These are phyloP conservation scores for Populus hybrid DNA, from an alignment of 441 rosid species.

Conservation along the genomic window DNA sequence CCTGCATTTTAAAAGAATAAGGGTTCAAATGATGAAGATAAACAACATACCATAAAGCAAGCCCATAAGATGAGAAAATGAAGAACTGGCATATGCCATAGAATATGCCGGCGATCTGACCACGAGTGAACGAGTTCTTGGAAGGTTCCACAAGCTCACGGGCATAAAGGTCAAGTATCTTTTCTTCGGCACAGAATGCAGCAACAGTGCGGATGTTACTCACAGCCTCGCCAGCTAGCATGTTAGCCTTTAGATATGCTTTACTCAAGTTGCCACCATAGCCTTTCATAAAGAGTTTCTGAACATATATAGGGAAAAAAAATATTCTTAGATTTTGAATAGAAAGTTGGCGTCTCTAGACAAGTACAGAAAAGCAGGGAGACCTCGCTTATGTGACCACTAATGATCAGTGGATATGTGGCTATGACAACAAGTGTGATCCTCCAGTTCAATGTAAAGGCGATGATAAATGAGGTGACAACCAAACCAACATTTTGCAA, in stretches of 20 bases:
- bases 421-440: conserved; percentile 80
- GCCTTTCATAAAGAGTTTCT: conserved; percentile 96
- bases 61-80: conserved; percentile 89
- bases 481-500: conserved; percentile 73
- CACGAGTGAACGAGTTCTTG: conserved; percentile 60
- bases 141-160: conserved; percentile 77
- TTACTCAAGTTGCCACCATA: conserved; percentile 92
- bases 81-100: conserved; percentile 92
- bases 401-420: conserved; percentile 69
- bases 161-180: conserved; percentile 70
- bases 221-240: conserved; percentile 92
- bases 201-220: conserved; percentile 88
- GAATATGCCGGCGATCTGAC: conserved; percentile 82
- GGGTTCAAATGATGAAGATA: background rate
- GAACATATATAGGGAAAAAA: conserved; percentile 18
- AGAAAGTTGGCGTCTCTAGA: background rate
- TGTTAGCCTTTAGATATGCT: conserved; percentile 86
- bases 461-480: conserved; percentile 59
- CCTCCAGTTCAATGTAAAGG: conserved; percentile 90
- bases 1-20: background rate
- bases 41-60: conserved; percentile 68
- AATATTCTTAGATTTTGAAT: background rate
- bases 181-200: conserved; percentile 85
- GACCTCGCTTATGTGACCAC: conserved; percentile 97
- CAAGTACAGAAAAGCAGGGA: background rate